These are phyloP conservation scores for Psilocybe tampanensis DNA, from an alignment of 768 basidiomycete genomes.

Conservation along the genomic window DNA sequence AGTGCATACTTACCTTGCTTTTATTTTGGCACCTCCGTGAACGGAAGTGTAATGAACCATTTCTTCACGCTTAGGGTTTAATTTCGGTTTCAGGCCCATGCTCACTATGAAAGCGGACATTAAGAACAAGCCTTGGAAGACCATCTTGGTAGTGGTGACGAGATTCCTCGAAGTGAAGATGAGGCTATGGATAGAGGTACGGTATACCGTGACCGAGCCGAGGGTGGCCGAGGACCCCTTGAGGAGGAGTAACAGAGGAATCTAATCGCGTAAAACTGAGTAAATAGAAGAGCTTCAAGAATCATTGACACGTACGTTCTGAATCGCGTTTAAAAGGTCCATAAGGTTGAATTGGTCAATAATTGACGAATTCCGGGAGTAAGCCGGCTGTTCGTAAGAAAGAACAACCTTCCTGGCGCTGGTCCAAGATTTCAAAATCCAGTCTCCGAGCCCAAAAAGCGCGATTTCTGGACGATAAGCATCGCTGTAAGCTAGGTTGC, in stretches of 20 bases:
- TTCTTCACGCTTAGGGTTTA: slow-evolving; percentile 64
- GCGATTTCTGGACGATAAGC: slow-evolving; percentile 78
- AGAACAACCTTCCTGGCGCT: slow-evolving; percentile 60
- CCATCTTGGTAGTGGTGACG: slow-evolving; percentile 65
- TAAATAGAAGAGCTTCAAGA: slow-evolving; percentile 10
- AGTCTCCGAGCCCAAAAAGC: slow-evolving; percentile 81
- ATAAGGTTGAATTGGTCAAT: slow-evolving; percentile 62
- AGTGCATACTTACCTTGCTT: slow-evolving; percentile 53
- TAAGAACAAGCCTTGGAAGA: slow-evolving; percentile 85
- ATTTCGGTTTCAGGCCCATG: slow-evolving; percentile 65
- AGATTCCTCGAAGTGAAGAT: slow-evolving; percentile 67
- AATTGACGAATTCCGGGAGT: slow-evolving; percentile 46
- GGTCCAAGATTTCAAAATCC: slow-evolving; percentile 83
- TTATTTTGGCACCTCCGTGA: slow-evolving; percentile 67
- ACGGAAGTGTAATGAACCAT: slow-evolving; percentile 47
- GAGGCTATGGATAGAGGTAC: slow-evolving; percentile 74
- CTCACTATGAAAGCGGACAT: slow-evolving; percentile 87
- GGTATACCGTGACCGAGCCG: slow-evolving; percentile 82
- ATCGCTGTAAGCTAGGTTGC: slow-evolving; percentile 75
- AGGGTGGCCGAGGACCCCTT: slow-evolving; percentile 75
- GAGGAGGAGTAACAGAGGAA: slow-evolving; percentile 73
- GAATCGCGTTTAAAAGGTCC: slow-evolving; percentile 64
- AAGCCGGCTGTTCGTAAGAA: slow-evolving; percentile 51
- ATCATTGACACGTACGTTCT: slow-evolving; percentile 58
- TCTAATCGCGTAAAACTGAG: slow-evolving; percentile 41